phyloP scores from a whole-genome alignment of 1,284 basidiomycete species.

The Neonothopanus nambi region DNA sequence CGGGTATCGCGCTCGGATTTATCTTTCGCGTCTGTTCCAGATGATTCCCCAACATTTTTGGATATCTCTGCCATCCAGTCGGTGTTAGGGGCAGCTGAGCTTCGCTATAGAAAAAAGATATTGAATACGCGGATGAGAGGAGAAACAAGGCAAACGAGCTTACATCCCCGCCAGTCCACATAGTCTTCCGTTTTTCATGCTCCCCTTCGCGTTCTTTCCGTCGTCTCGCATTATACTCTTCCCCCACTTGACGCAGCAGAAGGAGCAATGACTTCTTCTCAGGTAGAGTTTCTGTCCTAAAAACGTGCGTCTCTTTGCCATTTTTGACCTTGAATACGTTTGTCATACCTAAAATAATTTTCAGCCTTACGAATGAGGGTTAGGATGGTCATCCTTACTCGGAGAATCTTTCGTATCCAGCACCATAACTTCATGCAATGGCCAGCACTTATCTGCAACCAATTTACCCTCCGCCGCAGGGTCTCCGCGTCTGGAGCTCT shows the following conservation, averaged over 20 bases:
- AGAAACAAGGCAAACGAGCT: slow-evolving; percentile 22
- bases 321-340: slow-evolving; percentile 97
- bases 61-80: slow-evolving; percentile 73
- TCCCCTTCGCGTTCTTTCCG: slow-evolving; percentile 92
- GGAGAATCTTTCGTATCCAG: slow-evolving; percentile 95
- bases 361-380: slow-evolving; percentile 5
- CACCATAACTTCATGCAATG: slow-evolving; percentile 89
- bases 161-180: slow-evolving; percentile 68
- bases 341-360: slow-evolving; percentile 65
- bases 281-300: slow-evolving; percentile 76
- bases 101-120: slow-evolving; percentile 29
- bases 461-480: slow-evolving; percentile 57
- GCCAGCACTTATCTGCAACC: slow-evolving; percentile 93
- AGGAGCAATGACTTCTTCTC: slow-evolving; percentile 88
- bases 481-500: slow-evolving; percentile 30
- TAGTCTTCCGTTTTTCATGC: slow-evolving; percentile 81
- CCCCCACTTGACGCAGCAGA: slow-evolving; percentile 89
- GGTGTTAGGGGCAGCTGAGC: slow-evolving; percentile 42
- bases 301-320: slow-evolving; percentile 93
- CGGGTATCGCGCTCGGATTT: slow-evolving; percentile 77
- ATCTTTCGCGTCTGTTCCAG: slow-evolving; percentile 58
- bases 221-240: slow-evolving; percentile 85
- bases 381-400: slow-evolving; percentile 47
- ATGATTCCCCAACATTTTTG: slow-evolving; percentile 48
- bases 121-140: neutral